These are phyloP conservation scores for Oldenlandia corymbosa DNA, from an alignment of 257 asterid genomes.

Conservation along the genomic window DNA sequence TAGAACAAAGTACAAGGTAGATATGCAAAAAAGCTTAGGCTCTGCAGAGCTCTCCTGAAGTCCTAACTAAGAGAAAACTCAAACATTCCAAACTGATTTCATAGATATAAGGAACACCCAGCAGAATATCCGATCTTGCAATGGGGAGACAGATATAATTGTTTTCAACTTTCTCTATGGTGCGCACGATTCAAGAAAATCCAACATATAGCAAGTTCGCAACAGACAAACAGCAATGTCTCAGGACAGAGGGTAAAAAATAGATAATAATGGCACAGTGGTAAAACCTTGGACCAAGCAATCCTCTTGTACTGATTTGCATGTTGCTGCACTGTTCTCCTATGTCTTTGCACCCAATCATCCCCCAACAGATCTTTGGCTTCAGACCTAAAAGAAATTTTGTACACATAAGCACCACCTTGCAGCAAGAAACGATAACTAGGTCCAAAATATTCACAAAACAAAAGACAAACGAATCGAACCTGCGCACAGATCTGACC, in stretches of 20 bases:
- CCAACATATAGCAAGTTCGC: background rate
- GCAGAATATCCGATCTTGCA: background rate
- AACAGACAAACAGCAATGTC: background rate
- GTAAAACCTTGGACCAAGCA: slow-evolving; percentile 88
- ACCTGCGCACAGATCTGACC: slow-evolving; percentile 99
- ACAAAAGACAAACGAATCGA: slow-evolving; percentile 12
- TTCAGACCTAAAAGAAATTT: slow-evolving; percentile 72
- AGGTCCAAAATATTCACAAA: slow-evolving; percentile 8
- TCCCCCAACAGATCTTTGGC: slow-evolving; percentile 97
- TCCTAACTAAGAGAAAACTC: background rate
- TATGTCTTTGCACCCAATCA: slow-evolving; percentile 99
- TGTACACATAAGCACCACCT: slow-evolving; percentile 14
- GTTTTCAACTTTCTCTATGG: background rate
- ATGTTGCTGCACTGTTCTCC: slow-evolving; percentile 93
- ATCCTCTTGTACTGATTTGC: slow-evolving; percentile 94
- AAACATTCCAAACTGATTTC: background rate
- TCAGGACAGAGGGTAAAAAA: background rate
- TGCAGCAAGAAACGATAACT: slow-evolving; percentile 6
- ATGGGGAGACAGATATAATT: background rate
- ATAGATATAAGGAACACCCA: background rate
- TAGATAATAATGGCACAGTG: slow-evolving; percentile 2
- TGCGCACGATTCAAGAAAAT: background rate
- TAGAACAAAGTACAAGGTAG: background rate
- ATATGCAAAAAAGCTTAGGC: background rate
- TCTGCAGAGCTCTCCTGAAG: background rate